Conservation (phyloP, 495 filamentous ascomycete species). For the Lasiosphaeria miniovina region DNA sequence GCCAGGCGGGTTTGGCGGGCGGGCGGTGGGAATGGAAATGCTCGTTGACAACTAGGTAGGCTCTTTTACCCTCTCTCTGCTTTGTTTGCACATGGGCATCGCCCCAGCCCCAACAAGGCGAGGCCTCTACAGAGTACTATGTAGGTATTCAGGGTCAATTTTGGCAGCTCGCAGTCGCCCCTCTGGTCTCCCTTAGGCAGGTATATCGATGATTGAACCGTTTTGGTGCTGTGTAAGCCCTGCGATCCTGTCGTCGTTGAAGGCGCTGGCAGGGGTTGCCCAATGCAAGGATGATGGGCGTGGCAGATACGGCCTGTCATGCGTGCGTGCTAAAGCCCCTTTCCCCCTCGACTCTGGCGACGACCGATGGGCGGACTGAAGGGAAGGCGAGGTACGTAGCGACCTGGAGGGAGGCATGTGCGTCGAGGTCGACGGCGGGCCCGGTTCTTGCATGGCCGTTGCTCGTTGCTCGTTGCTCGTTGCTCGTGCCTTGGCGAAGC, state of each 20-base stretch:
- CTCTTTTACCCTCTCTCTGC: neutral
- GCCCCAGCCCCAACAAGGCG: too few relatives aligned
- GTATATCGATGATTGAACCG: too few relatives aligned
- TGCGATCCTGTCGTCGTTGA: neutral
- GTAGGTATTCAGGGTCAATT: too few relatives aligned
- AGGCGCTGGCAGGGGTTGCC: neutral
- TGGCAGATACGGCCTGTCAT: constrained; percentile 11
- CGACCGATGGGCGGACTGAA: neutral
- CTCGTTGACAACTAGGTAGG: neutral
- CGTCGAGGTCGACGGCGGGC: neutral
- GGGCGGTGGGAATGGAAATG: too few relatives aligned
- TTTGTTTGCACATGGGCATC: neutral
- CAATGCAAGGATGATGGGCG: constrained; percentile 1
- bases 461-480: neutral
- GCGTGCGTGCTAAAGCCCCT: neutral
- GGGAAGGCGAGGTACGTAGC: neutral
- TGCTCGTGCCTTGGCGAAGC: neutral
- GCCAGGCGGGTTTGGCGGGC: too few relatives aligned
- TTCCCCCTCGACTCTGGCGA: too few relatives aligned
- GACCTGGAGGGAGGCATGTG: neutral
- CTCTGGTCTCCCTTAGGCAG: too few relatives aligned
- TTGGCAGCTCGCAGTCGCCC: too few relatives aligned
- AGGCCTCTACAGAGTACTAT: too few relatives aligned
- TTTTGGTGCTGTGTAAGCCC: neutral
- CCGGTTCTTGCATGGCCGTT: neutral